These are phyloP conservation scores for Leptosphaerulina australis DNA, from an alignment of 2,329 filamentous ascomycete species.

Conservation along the genomic window DNA sequence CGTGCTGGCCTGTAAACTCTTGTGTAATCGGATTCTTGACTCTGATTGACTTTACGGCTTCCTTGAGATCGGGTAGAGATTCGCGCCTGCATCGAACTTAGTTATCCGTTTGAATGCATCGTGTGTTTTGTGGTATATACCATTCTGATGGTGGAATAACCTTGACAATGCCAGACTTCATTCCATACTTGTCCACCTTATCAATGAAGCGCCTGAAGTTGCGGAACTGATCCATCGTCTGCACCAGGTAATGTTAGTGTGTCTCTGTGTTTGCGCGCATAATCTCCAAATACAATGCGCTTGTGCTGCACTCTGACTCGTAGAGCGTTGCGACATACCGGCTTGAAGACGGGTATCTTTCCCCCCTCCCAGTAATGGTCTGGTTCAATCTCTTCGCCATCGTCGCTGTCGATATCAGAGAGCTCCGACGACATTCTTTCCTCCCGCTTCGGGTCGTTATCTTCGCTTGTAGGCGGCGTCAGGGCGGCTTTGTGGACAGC, in stretches of 20 bases:
- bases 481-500: conserved; percentile 49
- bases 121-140: conserved; percentile 59
- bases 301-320: conserved; percentile 7
- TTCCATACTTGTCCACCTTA: conserved; percentile 90
- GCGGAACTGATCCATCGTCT: conserved; percentile 90
- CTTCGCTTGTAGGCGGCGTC: conserved; percentile 60
- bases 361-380: conserved; percentile 85
- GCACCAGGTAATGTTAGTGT: conserved; percentile 28
- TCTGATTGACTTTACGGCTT: conserved; percentile 86
- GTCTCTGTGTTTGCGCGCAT: not conserved
- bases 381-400: conserved; percentile 73
- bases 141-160: conserved; percentile 93
- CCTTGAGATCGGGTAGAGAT: conserved; percentile 75
- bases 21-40: conserved; percentile 98
- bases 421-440: conserved; percentile 55
- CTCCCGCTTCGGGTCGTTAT: conserved; percentile 53
- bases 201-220: conserved; percentile 92
- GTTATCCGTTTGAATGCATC: not conserved
- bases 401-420: conserved; percentile 56
- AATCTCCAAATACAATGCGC: conserved; percentile 6
- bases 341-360: conserved; percentile 90
- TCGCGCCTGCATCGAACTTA: conserved; percentile 59
- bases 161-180: conserved; percentile 97
- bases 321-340: conserved; percentile 59
- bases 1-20: conserved; percentile 94